Percentiles rank a stretch among this genome's conserved stretches.
Evolutionary conservation across 257 asterid species (phyloP).

Genomic region (Hygrophila difformis): DNA sequence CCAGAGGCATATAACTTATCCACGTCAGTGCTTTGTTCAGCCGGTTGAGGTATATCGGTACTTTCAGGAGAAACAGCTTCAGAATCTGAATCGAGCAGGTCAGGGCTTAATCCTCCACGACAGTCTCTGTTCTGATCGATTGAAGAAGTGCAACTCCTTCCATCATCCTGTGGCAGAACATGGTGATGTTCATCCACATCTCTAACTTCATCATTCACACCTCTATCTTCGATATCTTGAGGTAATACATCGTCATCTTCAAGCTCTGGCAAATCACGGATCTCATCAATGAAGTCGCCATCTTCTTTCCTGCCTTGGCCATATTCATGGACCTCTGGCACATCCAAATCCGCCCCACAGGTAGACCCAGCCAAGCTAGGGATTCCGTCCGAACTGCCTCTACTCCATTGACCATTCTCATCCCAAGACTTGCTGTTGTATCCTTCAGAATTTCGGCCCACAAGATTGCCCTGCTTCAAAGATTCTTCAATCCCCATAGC

Average conservation of each 20-base stretch:
- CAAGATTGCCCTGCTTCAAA: slow-evolving; percentile 13
- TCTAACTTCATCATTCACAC: not conserved
- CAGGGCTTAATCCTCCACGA: slow-evolving; percentile 13
- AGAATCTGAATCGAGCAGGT: slow-evolving; percentile 16
- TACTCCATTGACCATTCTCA: slow-evolving; percentile 12
- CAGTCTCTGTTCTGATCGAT: slow-evolving; percentile 18
- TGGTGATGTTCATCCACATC: slow-evolving; percentile 14
- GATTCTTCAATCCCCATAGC: slow-evolving; percentile 16
- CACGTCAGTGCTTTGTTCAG: slow-evolving; percentile 10
- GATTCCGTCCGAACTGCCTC: slow-evolving; percentile 30
- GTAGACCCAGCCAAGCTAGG: slow-evolving; percentile 35
- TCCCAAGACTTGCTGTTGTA: slow-evolving; percentile 16
- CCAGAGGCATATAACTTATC: slow-evolving; percentile 13
- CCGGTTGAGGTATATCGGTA: slow-evolving; percentile 14
- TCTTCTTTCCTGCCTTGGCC: slow-evolving; percentile 10
- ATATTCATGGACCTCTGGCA: slow-evolving; percentile 14
- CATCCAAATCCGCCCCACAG: slow-evolving; percentile 15
- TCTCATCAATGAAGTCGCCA: slow-evolving; percentile 5
- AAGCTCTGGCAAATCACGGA: slow-evolving; percentile 15
- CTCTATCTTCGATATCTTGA: no score
- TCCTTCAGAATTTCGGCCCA: slow-evolving; percentile 15
- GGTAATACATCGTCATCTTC: slow-evolving; percentile 17
- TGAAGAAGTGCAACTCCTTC: slow-evolving; percentile 14
- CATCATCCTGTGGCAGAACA: slow-evolving; percentile 17
- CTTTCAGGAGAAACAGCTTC: slow-evolving; percentile 17